Percentiles rank a stretch among this genome's conserved stretches.
Evolutionary conservation across 768 basidiomycete species (phyloP).

Genomic region (Cyclocybe cylindracea): DNA sequence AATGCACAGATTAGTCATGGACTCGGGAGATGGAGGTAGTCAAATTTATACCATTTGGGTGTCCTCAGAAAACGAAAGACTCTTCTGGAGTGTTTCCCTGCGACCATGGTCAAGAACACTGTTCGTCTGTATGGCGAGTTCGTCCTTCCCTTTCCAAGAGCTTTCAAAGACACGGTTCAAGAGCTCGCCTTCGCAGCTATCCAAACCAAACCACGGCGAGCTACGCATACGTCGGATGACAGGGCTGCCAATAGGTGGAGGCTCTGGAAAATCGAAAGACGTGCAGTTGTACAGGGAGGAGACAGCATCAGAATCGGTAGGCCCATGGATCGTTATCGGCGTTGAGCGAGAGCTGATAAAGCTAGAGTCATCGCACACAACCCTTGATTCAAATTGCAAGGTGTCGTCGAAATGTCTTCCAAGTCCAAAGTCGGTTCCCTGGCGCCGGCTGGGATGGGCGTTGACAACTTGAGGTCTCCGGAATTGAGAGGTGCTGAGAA

Average conservation of each 20-base stretch:
- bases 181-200: conserved; percentile 13
- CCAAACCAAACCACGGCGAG: conserved; percentile 35
- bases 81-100: no score
- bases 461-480: no score
- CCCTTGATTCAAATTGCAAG: no score
- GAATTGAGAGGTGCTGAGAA: no score
- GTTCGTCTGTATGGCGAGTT: no score
- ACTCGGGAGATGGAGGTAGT: no score
- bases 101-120: no score
- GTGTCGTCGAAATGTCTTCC: not conserved
- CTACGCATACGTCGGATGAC: conserved; percentile 44
- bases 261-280: conserved; percentile 40
- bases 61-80: no score
- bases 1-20: conserved; percentile 4
- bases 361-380: not conserved
- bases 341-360: not conserved
- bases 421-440: conserved; percentile 7
- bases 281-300: conserved; percentile 34
- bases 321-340: not conserved
- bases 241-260: conserved; percentile 41
- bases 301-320: conserved; percentile 27
- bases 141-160: no score
- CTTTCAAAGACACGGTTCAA: not conserved
- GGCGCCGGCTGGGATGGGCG: not conserved
- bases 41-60: no score